Percentiles rank a stretch among this genome's conserved stretches.
Conservation (phyloP, 1,284 basidiomycete species). For the Albatrellus sp. region DNA sequence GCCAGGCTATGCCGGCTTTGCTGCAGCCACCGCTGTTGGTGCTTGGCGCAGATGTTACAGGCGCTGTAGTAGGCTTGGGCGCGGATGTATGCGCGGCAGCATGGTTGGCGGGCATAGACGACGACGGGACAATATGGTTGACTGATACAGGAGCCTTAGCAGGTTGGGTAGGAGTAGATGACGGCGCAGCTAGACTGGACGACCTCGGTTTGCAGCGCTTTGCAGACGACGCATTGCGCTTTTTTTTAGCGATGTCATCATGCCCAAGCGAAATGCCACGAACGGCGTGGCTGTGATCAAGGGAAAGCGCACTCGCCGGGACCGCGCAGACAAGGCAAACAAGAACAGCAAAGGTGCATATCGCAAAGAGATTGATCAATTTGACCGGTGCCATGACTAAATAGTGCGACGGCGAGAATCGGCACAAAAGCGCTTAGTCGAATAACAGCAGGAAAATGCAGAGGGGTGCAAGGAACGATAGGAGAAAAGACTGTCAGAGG, state of each 20-base stretch:
- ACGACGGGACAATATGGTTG: not conserved
- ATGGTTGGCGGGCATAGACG: not conserved
- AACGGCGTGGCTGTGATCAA: slow-evolving; percentile 25
- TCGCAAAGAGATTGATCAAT: slow-evolving; percentile 41
- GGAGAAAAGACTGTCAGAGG: slow-evolving; percentile 22
- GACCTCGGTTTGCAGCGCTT: slow-evolving; percentile 38
- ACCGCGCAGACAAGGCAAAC: slow-evolving; percentile 33
- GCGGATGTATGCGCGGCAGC: not conserved
- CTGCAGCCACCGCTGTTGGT: slow-evolving; percentile 14
- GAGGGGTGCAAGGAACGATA: slow-evolving; percentile 11
- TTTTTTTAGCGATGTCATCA: slow-evolving; percentile 31
- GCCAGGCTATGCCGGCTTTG: slow-evolving; percentile 58
- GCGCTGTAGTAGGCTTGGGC: slow-evolving; percentile 11
- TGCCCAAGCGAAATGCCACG: slow-evolving; percentile 26
- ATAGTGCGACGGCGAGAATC: slow-evolving; percentile 1
- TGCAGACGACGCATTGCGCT: slow-evolving; percentile 23
- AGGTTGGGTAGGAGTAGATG: slow-evolving; percentile 10
- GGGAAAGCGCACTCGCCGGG: slow-evolving; percentile 38
- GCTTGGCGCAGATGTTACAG: slow-evolving; percentile 12
- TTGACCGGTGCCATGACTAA: slow-evolving; percentile 36
- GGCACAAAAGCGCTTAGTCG: slow-evolving; percentile 4
- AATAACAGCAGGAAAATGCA: slow-evolving; percentile 8
- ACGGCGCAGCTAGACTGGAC: slow-evolving; percentile 11
- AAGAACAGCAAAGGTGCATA: slow-evolving; percentile 46
- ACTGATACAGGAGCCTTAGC: slow-evolving; percentile 8